Base-by-base conservation (phyloP, 2,329 filamentous ascomycete species). In the Colletotrichum zoysiae region DNA sequence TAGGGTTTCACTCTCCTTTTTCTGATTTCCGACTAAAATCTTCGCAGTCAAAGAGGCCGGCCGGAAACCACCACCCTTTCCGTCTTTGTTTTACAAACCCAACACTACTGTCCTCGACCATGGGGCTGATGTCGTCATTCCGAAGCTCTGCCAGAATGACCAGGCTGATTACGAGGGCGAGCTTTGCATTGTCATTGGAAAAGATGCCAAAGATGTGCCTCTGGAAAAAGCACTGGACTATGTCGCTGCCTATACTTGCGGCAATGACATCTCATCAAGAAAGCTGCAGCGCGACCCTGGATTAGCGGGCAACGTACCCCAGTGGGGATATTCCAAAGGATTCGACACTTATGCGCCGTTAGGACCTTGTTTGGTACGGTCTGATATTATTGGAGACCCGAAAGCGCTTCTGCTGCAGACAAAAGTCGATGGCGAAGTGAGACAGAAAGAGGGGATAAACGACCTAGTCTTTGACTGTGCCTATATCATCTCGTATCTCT, bases 281-380 rank as follows among this genome's bases (percentile, higher is more conserved):
- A 87, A 87, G 72, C 79, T 85, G 44, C 88, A 90, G 73, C 79
- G 85, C 4, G 84, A 88, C 26, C 84, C 85, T 0, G 77, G 77
- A 0, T 79, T 84, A 2, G 87, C 87, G 0, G 87, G 87, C 0
- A 81, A 79, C 0, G 85, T 89, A 0, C 87, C 87, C 0, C 88
- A 90, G 75, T 89, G 86, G 85, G 83, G 84, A 0, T 90, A 89
- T 73, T 84, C 82, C 20, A 89, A 90, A 74, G 85, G 86, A 0
- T 90, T 90, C 65, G 87, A 90, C 73, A 87, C 83, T 0, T 89
- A 82, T 73, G 85, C 86, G 0, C 88, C 88, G 0, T 67, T 90
- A 0, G 88, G 87, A 0, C 87, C 87, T 0, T 80, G 79, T 48
- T 77, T 90, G 0, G 85, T 89, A 0, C 78, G 79, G 1, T 77